Base-by-base conservation (phyloP, 805 yeast species). In the Yarrowia deformans region DNA sequence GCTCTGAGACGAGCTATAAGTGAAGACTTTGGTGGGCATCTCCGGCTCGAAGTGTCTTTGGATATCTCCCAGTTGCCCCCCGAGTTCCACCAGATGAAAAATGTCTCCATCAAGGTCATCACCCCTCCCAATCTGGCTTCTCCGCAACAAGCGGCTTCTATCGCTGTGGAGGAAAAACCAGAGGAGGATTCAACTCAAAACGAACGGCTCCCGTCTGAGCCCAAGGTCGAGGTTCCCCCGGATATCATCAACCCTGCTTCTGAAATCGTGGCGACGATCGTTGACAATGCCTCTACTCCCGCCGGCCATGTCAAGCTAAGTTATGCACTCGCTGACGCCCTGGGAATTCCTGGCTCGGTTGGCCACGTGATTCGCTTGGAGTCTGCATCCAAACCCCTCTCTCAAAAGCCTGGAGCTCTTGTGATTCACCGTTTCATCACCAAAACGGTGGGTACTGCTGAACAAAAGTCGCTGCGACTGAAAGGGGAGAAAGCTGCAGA, bases 361-460 rank as follows among this genome's bases (percentile, higher is more conserved):
- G 94, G 93, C 0, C 81, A 82, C 69, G 78, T 86, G 37, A 77
- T 90, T 3, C 79, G 84, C 4, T 71, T 91, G 9, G 87, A 86
- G 72, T 79, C 84, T 12, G 81, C 87, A 0, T 70, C 77, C 7
- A 77, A 74, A 34, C 80, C 83, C 8, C 68, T 76, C 29, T 71
- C 75, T 14, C 72, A 63, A 58, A 69, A 66, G 45, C 77, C 88
- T 0, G 71, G 81, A 0, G 74, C 81, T 0, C 74, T 87, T 16
- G 76, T 81, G 0, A 72, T 90, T 5, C 88, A 86, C 72, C 91
- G 91, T 3, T 86, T 82, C 23, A 81, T 85, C 16, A 73, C 72
- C 9, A 69, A 61, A n/a, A 40, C 73, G 10, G 45, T 70, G 10
- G 52, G 74, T 5, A 67, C 70, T 8, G 40, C 60, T 1, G 69